Evolutionary conservation across 1,284 basidiomycete genomes (phyloP).

Genomic region (Xerocomus cyaneibrunnescens): DNA sequence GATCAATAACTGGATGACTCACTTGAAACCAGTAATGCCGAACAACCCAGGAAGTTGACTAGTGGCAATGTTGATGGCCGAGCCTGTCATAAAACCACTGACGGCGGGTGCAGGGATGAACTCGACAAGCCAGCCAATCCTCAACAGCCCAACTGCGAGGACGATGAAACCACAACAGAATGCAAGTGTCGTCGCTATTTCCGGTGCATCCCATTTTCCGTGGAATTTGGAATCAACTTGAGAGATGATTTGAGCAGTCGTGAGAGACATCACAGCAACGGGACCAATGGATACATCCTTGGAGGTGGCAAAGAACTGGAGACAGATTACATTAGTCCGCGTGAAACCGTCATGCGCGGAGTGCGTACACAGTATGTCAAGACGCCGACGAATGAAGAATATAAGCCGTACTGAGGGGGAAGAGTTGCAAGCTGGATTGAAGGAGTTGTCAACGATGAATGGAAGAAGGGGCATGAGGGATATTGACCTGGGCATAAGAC

Average conservation of each 20-base stretch:
- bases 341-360: conserved; percentile 23
- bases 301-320: conserved; percentile 85
- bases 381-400: conserved; percentile 93
- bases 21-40: conserved; percentile 84
- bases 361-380: conserved; percentile 72
- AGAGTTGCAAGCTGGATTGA: conserved; percentile 75
- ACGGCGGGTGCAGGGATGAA: conserved; percentile 93
- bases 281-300: conserved; percentile 97
- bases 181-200: conserved; percentile 85
- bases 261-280: conserved; percentile 96
- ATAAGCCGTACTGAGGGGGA: conserved; percentile 87
- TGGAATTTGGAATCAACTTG: conserved; percentile 57
- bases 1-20: conserved; percentile 30
- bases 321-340: conserved; percentile 9
- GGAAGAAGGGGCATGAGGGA: not conserved
- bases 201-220: conserved; percentile 56
- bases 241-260: conserved; percentile 80
- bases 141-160: conserved; percentile 88
- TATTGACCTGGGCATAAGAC: conserved; percentile 70
- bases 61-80: conserved; percentile 83
- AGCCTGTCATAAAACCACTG: conserved; percentile 91
- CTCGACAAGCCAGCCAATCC: conserved; percentile 94
- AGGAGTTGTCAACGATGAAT: not conserved
- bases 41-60: conserved; percentile 86
- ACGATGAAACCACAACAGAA: conserved; percentile 93